Conservation (phyloP, 1,284 basidiomycete genomes). For the Microbotryomycetes sp. region DNA sequence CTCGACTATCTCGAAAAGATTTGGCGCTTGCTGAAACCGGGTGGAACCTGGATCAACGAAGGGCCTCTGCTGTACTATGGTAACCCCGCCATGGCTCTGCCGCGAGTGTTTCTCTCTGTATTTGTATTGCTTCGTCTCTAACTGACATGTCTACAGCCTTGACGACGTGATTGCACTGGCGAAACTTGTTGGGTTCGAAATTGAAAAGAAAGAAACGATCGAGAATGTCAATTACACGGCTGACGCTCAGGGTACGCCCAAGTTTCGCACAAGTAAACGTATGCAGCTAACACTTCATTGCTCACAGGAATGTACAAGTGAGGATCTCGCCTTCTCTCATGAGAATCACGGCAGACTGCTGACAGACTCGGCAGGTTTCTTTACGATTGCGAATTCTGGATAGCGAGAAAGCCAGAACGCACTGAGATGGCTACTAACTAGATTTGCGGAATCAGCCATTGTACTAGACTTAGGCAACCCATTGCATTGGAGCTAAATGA, state of each 20-base stretch:
- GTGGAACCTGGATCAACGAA: slow-evolving; percentile 60
- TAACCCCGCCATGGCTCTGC: slow-evolving; percentile 51
- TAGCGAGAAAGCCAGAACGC: slow-evolving; percentile 23
- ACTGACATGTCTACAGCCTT: slow-evolving; percentile 42
- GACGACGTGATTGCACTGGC: slow-evolving; percentile 53
- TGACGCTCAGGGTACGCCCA: slow-evolving; percentile 57
- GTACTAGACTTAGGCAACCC: too few species aligned
- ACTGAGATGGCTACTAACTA: too few species aligned
- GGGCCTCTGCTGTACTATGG: slow-evolving; percentile 58
- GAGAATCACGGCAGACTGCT: not conserved
- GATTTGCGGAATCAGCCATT: too few species aligned
- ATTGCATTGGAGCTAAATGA: too few species aligned
- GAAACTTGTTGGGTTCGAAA: slow-evolving; percentile 50
- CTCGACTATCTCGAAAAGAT: slow-evolving; percentile 35
- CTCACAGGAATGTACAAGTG: slow-evolving; percentile 18
- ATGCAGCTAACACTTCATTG: too few species aligned
- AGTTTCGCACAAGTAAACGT: not conserved
- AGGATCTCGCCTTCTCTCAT: not conserved
- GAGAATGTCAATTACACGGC: slow-evolving; percentile 58
- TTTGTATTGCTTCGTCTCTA: not conserved
- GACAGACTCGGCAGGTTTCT: slow-evolving; percentile 6
- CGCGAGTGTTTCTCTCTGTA: not conserved
- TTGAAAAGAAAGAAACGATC: slow-evolving; percentile 40
- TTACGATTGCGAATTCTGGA: slow-evolving; percentile 27
- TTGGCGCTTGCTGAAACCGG: slow-evolving; percentile 45